These are phyloP conservation scores for Fusarium sp. DNA, from an alignment of 2,329 filamentous ascomycete species.

Conservation along the genomic window DNA sequence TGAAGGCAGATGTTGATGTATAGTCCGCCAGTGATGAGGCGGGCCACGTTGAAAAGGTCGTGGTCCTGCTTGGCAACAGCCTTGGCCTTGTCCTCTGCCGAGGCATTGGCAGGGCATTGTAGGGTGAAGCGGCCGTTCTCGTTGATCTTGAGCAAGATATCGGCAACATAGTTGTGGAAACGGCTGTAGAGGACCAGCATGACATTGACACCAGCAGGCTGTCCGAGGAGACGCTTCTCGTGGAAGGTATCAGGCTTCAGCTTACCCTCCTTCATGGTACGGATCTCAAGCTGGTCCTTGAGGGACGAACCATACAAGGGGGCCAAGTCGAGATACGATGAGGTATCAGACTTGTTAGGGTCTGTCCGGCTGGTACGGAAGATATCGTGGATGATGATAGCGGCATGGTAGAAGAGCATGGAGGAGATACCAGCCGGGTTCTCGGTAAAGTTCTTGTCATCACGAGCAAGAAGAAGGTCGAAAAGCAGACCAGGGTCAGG, in stretches of 20 bases:
- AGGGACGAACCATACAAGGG: constrained; percentile 78
- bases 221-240: constrained; percentile 72
- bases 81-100: constrained; percentile 45
- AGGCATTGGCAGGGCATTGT: constrained; percentile 13
- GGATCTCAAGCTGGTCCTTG: constrained; percentile 71
- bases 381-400: constrained; percentile 63
- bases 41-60: constrained; percentile 65
- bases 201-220: constrained; percentile 76
- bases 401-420: constrained; percentile 80
- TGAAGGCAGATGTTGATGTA: constrained; percentile 68
- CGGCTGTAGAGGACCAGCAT: constrained; percentile 76
- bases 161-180: constrained; percentile 77
- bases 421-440: constrained; percentile 81
- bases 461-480: constrained; percentile 73
- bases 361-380: constrained; percentile 66
- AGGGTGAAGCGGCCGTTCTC: constrained; percentile 70
- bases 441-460: constrained; percentile 62
- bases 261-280: constrained; percentile 74
- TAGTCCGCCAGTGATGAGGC: constrained; percentile 61
- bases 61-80: constrained; percentile 59
- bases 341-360: constrained; percentile 73
- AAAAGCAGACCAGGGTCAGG: constrained; percentile 77
- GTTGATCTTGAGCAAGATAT: constrained; percentile 73
- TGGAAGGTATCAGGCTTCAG: constrained; percentile 79
- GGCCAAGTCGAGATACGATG: constrained; percentile 79